phyloP scores from a whole-genome alignment of 371 early-diverging fungal species.

The Mucor indicus region DNA sequence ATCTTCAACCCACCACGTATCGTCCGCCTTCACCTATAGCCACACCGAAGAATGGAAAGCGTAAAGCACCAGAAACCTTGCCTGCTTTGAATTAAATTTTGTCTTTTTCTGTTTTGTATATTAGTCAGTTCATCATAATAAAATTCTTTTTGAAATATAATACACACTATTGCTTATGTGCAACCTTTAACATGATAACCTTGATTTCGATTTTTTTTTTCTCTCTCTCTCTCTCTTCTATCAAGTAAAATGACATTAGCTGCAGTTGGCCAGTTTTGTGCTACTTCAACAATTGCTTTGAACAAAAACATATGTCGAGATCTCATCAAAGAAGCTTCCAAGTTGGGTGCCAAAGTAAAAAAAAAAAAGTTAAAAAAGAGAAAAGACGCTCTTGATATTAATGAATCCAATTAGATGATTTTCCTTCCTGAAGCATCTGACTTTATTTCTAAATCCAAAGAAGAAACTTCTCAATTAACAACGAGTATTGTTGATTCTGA shows the following conservation, averaged over 20 bases:
- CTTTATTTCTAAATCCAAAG: constrained; percentile 61
- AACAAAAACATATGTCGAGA: constrained; percentile 52
- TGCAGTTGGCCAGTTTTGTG: constrained; percentile 68
- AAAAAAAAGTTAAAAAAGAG: background rate
- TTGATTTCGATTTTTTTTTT: background rate
- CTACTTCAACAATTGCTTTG: constrained; percentile 40
- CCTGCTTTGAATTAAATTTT: too few relatives aligned
- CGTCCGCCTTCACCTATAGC: constrained; percentile 44
- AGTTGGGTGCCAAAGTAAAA: constrained; percentile 49
- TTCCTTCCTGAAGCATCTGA: constrained; percentile 87
- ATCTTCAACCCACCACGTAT: constrained; percentile 17
- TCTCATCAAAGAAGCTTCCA: constrained; percentile 55
- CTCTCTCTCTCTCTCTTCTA: background rate
- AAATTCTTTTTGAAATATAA: too few relatives aligned
- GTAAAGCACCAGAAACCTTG: constrained; percentile 10
- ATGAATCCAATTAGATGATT: constrained; percentile 49
- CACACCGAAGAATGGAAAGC: constrained; percentile 32
- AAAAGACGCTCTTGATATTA: background rate
- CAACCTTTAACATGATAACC: too few relatives aligned
- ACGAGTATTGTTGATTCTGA: constrained; percentile 34
- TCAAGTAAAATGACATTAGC: constrained; percentile 5
- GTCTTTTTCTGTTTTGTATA: background rate
- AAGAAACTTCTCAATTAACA: constrained; percentile 50
- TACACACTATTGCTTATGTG: too few relatives aligned
- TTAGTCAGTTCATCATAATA: too few relatives aligned